Conservation (phyloP, 768 basidiomycete genomes). For the Rhodotorula paludigena region DNA sequence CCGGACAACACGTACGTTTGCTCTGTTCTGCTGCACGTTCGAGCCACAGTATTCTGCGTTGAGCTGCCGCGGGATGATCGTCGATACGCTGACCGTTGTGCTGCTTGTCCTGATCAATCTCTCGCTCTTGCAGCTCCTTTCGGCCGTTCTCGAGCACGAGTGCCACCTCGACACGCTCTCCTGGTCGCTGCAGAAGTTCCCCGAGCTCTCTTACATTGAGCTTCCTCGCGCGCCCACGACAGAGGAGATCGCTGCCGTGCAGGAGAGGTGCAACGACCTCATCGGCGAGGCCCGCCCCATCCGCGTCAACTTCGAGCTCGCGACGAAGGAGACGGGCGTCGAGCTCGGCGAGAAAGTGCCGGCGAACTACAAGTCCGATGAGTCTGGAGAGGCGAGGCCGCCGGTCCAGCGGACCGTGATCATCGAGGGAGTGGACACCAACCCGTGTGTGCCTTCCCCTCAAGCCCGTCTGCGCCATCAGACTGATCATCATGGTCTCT, state of each 20-base stretch:
- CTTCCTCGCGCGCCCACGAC: slow-evolving; percentile 62
- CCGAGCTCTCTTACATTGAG: slow-evolving; percentile 71
- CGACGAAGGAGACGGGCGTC: slow-evolving; percentile 42
- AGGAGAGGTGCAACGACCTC: slow-evolving; percentile 61
- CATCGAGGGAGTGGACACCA: slow-evolving; percentile 76
- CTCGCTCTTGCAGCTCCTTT: slow-evolving; percentile 55
- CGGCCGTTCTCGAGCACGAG: slow-evolving; percentile 62
- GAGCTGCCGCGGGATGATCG: too few relatives aligned
- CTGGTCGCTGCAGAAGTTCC: slow-evolving; percentile 70
- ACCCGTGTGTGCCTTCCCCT: slow-evolving; percentile 56
- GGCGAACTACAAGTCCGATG: slow-evolving; percentile 67
- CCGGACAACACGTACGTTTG: slow-evolving; percentile 63
- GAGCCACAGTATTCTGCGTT: not conserved
- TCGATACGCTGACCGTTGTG: too few relatives aligned
- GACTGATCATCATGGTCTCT: not conserved
- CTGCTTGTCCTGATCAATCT: too few relatives aligned
- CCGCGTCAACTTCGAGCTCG: slow-evolving; percentile 68
- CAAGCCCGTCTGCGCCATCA: not conserved
- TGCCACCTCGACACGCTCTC: slow-evolving; percentile 63
- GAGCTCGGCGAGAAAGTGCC: slow-evolving; percentile 54
- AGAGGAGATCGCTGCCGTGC: slow-evolving; percentile 61
- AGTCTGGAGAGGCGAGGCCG: slow-evolving; percentile 41
- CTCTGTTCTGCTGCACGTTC: too few relatives aligned
- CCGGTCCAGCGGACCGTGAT: slow-evolving; percentile 65
- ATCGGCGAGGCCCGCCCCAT: slow-evolving; percentile 67